phyloP scores from a whole-genome alignment of 371 early-diverging fungal genomes.

The Mortierella sp. region DNA sequence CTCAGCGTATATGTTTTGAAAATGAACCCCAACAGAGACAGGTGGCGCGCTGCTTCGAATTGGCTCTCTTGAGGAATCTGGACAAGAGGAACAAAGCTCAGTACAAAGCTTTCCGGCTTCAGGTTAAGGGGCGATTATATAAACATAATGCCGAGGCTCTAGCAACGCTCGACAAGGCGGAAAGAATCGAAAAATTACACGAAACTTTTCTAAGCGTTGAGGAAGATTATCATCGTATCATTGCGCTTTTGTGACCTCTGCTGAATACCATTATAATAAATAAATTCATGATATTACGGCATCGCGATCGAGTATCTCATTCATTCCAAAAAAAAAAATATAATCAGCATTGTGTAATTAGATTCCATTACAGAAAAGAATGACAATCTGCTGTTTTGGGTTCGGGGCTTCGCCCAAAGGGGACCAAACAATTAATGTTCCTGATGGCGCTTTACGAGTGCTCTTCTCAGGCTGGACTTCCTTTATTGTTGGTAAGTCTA shows the following conservation, averaged over 20 bases:
- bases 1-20: background rate
- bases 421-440: background rate
- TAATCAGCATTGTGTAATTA: background rate
- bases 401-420: background rate
- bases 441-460: slow-evolving; percentile 5
- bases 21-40: slow-evolving; percentile 68
- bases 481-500: slow-evolving; percentile 14
- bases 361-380: background rate
- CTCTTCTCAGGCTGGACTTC: slow-evolving; percentile 35
- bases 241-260: slow-evolving; percentile 58
- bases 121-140: slow-evolving; percentile 87
- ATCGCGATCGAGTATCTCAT: background rate
- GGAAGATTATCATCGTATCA: slow-evolving; percentile 83
- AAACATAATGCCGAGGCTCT: slow-evolving; percentile 69
- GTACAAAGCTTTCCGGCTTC: slow-evolving; percentile 75
- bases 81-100: slow-evolving; percentile 64
- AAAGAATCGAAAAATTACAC: slow-evolving; percentile 78
- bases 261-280: background rate
- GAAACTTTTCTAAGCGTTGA: slow-evolving; percentile 81
- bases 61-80: slow-evolving; percentile 72
- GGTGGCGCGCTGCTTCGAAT: slow-evolving; percentile 82
- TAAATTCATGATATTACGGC: background rate
- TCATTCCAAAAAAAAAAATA: background rate
- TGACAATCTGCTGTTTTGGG: slow-evolving; percentile 10
- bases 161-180: slow-evolving; percentile 70